phyloP scores from a whole-genome alignment of 148 eudicot species.

The Suaeda aralocaspica region DNA sequence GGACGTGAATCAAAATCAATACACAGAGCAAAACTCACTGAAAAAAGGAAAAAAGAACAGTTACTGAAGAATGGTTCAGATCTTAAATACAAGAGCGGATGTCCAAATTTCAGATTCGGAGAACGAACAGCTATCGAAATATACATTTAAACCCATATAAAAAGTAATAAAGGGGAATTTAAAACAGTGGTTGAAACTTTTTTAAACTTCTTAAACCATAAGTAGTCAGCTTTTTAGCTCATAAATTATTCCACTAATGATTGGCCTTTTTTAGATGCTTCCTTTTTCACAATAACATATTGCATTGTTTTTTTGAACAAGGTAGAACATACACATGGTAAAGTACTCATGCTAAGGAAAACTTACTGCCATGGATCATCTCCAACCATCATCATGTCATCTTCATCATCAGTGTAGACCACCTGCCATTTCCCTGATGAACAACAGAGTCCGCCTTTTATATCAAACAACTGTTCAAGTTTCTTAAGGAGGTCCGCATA shows the following conservation, averaged over 20 bases:
- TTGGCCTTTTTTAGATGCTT: neutral
- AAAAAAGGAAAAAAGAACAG: neutral
- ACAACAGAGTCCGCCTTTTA: slow-evolving; percentile 66
- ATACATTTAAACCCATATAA: neutral
- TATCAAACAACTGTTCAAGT: slow-evolving; percentile 82
- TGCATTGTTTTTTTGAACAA: neutral
- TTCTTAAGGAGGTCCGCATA: slow-evolving; percentile 68
- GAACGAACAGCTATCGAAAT: neutral
- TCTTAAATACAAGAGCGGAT: neutral
- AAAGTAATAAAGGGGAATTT: neutral
- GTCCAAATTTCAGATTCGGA: neutral
- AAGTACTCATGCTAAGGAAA: neutral
- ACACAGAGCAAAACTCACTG: neutral
- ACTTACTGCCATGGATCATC: slow-evolving; percentile 99
- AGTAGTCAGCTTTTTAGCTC: no score
- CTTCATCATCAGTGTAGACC: slow-evolving; percentile 86
- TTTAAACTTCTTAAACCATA: neutral
- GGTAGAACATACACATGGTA: neutral
- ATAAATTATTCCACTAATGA: neutral
- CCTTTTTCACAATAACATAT: neutral
- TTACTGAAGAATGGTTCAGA: neutral
- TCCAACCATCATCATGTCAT: slow-evolving; percentile 97
- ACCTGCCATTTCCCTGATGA: slow-evolving; percentile 79
- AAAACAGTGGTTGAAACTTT: neutral
- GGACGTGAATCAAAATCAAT: neutral